phyloP scores from a whole-genome alignment of 805 yeast species.

The Candida berthetii region DNA sequence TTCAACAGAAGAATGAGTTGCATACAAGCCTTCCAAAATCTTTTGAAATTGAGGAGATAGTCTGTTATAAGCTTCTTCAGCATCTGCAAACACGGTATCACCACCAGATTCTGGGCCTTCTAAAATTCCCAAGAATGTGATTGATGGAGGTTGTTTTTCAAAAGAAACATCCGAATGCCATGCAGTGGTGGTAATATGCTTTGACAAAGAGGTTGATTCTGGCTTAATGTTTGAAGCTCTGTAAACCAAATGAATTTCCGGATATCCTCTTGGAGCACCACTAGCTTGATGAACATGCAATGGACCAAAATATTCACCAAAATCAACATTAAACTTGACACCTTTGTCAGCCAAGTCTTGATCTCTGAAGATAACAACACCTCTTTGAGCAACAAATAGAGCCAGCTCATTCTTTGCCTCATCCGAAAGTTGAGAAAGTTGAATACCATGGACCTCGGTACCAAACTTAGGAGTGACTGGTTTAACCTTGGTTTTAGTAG shows the following conservation, averaged over 20 bases:
- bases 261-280: conserved; percentile 55
- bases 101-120: conserved; percentile 3
- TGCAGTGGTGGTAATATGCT: conserved; percentile 32
- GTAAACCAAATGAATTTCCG: conserved; percentile 59
- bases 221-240: conserved; percentile 23
- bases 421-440: conserved; percentile 46
- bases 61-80: conserved; percentile 1
- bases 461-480: conserved; percentile 61
- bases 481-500: too few relatives aligned
- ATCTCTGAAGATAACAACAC: conserved; percentile 58
- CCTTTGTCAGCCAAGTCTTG: conserved; percentile 59
- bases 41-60: conserved; percentile 1
- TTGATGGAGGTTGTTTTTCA: conserved; percentile 51
- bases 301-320: conserved; percentile 62
- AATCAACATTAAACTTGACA: conserved; percentile 37
- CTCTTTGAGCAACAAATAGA: conserved; percentile 58
- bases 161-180: conserved; percentile 72
- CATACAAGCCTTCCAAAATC: neutral
- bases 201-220: conserved; percentile 35
- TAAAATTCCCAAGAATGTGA: conserved; percentile 18
- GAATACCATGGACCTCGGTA: conserved; percentile 54
- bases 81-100: conserved; percentile 1
- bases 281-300: conserved; percentile 71
- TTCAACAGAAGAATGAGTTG: conserved; percentile 25
- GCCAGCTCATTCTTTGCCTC: conserved; percentile 67